phyloP scores from a whole-genome alignment of 2,329 filamentous ascomycete genomes.

The Coniella vitis region DNA sequence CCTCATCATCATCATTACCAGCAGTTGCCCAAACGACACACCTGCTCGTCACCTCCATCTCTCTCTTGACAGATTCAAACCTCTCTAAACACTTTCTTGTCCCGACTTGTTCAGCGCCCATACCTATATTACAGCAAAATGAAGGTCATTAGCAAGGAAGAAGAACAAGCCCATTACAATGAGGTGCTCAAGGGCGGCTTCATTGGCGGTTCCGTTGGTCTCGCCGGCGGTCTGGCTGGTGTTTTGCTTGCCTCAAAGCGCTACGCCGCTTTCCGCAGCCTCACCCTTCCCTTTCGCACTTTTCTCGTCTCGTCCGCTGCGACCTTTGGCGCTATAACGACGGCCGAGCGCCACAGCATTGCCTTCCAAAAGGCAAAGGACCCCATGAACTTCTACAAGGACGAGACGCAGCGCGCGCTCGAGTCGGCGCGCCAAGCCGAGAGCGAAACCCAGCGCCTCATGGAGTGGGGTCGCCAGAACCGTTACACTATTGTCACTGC shows the following conservation, averaged over 20 bases:
- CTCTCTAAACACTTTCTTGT: too few species aligned
- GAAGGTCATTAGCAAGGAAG: conserved; percentile 94
- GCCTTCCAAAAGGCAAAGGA: conserved; percentile 64
- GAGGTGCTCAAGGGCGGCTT: conserved; percentile 73
- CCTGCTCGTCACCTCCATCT: too few species aligned
- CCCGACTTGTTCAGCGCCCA: too few species aligned
- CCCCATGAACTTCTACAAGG: conserved; percentile 59
- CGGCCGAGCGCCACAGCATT: conserved; percentile 65
- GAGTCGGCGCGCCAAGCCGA: conserved; percentile 51
- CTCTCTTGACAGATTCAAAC: too few species aligned
- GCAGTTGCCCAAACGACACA: too few species aligned
- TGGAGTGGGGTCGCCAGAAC: conserved; percentile 71
- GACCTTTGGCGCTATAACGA: conserved; percentile 83
- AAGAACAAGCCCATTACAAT: conserved; percentile 80
- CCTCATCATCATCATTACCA: too few species aligned
- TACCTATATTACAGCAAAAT: conserved; percentile 44
- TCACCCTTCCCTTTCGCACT: conserved; percentile 83
- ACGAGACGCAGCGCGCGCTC: conserved; percentile 50
- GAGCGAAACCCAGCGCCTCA: conserved; percentile 39
- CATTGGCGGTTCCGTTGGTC: conserved; percentile 63
- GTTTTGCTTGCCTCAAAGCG: conserved; percentile 62
- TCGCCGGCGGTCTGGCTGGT: conserved; percentile 59
- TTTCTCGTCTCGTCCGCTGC: conserved; percentile 79
- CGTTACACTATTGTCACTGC: conserved; percentile 80
- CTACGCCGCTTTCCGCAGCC: conserved; percentile 66